Evolutionary conservation across 2,329 filamentous ascomycete genomes (phyloP).

Genomic region (Calycina herbarum): DNA sequence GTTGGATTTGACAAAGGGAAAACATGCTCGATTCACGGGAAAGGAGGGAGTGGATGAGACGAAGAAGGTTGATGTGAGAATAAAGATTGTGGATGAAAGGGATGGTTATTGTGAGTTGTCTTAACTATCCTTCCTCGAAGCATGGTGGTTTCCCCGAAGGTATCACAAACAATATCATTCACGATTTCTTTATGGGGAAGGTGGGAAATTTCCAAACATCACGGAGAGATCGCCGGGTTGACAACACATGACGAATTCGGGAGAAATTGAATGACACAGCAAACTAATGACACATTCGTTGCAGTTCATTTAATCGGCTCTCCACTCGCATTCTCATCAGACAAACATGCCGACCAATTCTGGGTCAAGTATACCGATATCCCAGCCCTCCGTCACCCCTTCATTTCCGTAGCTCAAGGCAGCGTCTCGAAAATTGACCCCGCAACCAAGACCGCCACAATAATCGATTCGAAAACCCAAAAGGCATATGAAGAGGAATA

Average conservation of each 20-base stretch:
- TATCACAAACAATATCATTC: neutral
- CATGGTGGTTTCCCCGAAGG: neutral
- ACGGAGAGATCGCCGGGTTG: neutral
- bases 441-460: constrained; percentile 57
- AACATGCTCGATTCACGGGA: constrained; percentile 36
- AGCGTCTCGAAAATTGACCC: constrained; percentile 61
- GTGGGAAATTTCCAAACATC: neutral
- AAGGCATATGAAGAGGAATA: constrained; percentile 48
- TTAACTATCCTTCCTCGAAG: neutral
- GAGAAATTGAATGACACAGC: neutral
- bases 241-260: neutral
- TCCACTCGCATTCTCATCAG: constrained; percentile 67
- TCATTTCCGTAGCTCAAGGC: constrained; percentile 66
- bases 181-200: neutral
- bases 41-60: constrained; percentile 26
- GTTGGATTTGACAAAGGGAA: constrained; percentile 62
- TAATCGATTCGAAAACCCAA: constrained; percentile 50
- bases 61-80: constrained; percentile 58
- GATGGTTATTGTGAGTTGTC: constrained; percentile 73
- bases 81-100: constrained; percentile 76
- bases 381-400: constrained; percentile 61
- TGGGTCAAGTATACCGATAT: constrained; percentile 72
- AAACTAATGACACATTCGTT: neutral
- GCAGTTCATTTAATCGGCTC: constrained; percentile 75
- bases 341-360: constrained; percentile 62